These are phyloP conservation scores for Cyclotella distinguenda DNA, from an alignment of 108 stramenopile species.

Conservation along the genomic window DNA sequence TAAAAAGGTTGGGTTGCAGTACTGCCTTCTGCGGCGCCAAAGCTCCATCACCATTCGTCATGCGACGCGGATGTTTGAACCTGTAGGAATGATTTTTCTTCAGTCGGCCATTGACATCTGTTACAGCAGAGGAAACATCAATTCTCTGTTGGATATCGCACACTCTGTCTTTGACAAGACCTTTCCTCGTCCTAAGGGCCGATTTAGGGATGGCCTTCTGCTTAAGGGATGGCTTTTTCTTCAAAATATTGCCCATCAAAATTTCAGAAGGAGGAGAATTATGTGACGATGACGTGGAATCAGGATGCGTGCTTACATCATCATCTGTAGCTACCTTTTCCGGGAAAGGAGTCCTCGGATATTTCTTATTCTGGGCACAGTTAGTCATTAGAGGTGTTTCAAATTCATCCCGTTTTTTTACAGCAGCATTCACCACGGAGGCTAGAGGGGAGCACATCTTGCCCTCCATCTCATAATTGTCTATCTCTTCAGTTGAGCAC, in stretches of 20 bases:
- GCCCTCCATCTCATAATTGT: neutral
- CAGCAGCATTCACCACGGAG: neutral
- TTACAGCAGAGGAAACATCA: constrained; percentile 23
- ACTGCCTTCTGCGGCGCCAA: constrained; percentile 33
- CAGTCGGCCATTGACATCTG: constrained; percentile 24
- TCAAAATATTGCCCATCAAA: neutral
- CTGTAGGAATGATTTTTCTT: constrained; percentile 42
- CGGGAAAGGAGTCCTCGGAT: constrained; percentile 31
- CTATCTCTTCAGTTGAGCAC: constrained; percentile 7
- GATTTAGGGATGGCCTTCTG: constrained; percentile 40
- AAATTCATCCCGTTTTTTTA: neutral
- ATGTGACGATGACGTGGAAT: neutral
- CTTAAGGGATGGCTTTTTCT: constrained; percentile 20
- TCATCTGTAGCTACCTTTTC: neutral
- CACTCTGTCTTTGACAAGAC: constrained; percentile 39
- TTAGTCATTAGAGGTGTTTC: constrained; percentile 24
- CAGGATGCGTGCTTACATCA: neutral
- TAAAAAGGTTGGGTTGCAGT: too few species aligned
- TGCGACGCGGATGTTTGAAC: constrained; percentile 28
- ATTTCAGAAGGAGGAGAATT: constrained; percentile 5
- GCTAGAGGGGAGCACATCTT: neutral
- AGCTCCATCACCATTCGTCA: constrained; percentile 31
- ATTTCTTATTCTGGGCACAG: constrained; percentile 25
- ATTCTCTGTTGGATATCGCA: constrained; percentile 32
- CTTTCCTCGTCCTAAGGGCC: constrained; percentile 35